A percentile compares a stretch with the other conserved stretches of the same genome.
phyloP scores from a whole-genome alignment of 2,329 filamentous ascomycete species.

The Apiospora saccharicola region DNA sequence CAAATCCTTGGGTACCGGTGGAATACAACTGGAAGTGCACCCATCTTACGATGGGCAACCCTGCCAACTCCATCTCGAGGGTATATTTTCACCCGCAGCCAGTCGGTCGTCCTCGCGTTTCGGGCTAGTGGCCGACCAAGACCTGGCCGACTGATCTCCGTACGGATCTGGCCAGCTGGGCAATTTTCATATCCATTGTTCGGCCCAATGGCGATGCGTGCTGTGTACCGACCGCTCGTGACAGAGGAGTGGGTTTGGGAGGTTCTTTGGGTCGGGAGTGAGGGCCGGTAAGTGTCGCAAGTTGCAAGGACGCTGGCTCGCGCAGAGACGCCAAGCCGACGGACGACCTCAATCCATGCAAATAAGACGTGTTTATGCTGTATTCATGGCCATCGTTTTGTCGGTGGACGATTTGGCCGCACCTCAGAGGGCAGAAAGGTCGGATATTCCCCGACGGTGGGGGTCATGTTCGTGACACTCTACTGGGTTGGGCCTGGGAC shows the following conservation, averaged over 20 bases:
- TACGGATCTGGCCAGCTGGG: background rate
- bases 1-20: background rate
- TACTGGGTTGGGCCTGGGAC: background rate
- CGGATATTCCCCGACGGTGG: background rate
- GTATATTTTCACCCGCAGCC: background rate
- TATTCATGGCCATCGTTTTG: background rate
- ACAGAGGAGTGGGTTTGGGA: background rate
- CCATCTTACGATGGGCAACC: constrained; percentile 2
- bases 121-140: constrained; percentile 13
- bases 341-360: too few relatives aligned
- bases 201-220: background rate
- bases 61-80: background rate
- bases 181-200: background rate
- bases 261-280: background rate
- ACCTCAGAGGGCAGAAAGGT: background rate
- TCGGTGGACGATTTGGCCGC: background rate
- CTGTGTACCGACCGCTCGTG: background rate
- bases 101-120: background rate
- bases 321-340: background rate
- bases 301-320: background rate
- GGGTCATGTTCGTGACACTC: background rate
- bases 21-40: background rate
- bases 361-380: background rate
- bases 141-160: background rate
- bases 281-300: background rate